phyloP scores from a whole-genome alignment of 257 asterid genomes.

The Scutellaria galericulata region DNA sequence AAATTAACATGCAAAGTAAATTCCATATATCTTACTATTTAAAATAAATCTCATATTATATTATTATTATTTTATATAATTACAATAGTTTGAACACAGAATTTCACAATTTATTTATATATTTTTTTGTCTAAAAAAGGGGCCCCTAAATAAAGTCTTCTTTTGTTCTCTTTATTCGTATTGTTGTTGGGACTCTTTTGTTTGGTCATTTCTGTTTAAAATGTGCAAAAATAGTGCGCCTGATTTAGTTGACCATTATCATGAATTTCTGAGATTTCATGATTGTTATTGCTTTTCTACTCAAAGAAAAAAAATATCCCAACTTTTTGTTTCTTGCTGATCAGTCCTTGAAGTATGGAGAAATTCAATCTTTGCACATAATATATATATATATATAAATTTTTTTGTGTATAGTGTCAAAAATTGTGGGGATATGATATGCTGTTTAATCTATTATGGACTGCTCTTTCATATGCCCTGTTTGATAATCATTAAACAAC shows the following conservation, averaged over 20 bases:
- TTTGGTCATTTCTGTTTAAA: background rate
- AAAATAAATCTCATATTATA: too few relatives aligned
- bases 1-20: background rate
- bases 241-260: conserved; percentile 43
- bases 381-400: background rate
- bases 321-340: conserved; percentile 7
- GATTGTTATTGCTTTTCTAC: conserved; percentile 28
- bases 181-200: background rate
- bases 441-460: conserved; percentile 11
- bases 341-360: conserved; percentile 30
- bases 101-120: conserved; percentile 4
- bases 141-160: background rate
- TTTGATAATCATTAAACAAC: background rate
- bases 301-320: background rate
- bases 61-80: too few relatives aligned
- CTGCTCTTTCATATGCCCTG: conserved; percentile 3
- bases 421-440: conserved; percentile 29
- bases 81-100: background rate
- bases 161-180: conserved; percentile 27
- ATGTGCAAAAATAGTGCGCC: conserved; percentile 27
- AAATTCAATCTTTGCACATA: background rate
- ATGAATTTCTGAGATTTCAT: conserved; percentile 33
- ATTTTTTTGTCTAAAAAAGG: background rate
- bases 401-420: background rate
- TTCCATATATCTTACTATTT: background rate